Base-by-base conservation (phyloP, 2,329 filamentous ascomycete genomes). In the Cyphellophora europaea region DNA sequence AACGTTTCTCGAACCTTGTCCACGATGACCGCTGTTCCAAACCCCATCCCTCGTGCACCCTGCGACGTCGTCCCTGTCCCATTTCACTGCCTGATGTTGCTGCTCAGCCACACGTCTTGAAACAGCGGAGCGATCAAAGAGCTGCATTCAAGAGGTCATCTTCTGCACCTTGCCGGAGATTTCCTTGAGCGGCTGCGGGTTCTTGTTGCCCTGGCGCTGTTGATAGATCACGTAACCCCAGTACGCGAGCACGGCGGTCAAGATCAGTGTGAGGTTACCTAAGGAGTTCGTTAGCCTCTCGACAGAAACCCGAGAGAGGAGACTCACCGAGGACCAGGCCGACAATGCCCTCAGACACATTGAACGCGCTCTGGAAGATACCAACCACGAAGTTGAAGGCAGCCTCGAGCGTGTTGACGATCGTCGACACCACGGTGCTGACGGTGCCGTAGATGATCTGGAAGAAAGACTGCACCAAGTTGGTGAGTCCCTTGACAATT, bases 211-310 rank as follows among this genome's bases (percentile, higher is more conserved):
- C 29, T 45, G 43, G 14, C 43, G 43, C 33, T 45, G 40, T 18
- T 45, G 43, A 27, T 41, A 39, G 25, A 43, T 25, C 21, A 41
- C 30, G 16, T 45, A 45, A 3, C 40, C 43, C 19, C 42, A 43
- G 27, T 45, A 45, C 12, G 40, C 28, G 5, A 40, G 40, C n/a
- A 16, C 27, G 32, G 43, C 19, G 5, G 40, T 41, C 6, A 40
- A 38, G 15, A 45, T 19, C 14, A 45, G 36, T 35, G 41, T 41
- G 33, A 45, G 31, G 30, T 45, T 45, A 11, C 43, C 43, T 45
- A 21, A 19, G 3, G 10, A 6, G 37, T 5, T 25, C n/a, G 21
- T 25, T 25, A 25, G 21, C 21, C 21, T 8, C 21, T 5, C 13
- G n/a, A n/a, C 11, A 15, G 6, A 6, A 6, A 10, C n/a, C n/a